These are phyloP conservation scores for Fraxinus excelsior DNA, from an alignment of 257 asterid genomes.

Conservation along the genomic window DNA sequence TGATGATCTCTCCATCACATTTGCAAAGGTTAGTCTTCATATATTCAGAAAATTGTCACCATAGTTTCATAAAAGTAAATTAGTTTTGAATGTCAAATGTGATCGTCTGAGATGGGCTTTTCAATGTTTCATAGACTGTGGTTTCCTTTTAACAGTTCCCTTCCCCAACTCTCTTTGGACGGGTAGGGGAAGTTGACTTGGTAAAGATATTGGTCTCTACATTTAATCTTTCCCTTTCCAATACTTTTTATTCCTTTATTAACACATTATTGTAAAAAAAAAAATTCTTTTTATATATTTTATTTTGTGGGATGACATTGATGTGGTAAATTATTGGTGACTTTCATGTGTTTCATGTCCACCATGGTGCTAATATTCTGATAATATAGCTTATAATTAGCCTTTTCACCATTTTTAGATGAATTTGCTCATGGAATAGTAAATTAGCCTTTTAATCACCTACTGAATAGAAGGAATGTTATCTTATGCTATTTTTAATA, in stretches of 20 bases:
- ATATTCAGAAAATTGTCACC: background rate
- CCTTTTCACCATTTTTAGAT: conserved; percentile 7
- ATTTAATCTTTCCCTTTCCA: no score
- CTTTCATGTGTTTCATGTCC: conserved; percentile 3
- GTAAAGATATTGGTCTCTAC: background rate
- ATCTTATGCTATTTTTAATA: conserved; percentile 9
- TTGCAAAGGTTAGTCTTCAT: background rate
- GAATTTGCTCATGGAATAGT: conserved; percentile 1
- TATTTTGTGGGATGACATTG: background rate
- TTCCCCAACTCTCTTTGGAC: background rate
- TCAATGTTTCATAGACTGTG: background rate
- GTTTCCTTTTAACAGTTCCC: background rate
- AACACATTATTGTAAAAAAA: background rate
- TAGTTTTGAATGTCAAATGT: conserved; percentile 2
- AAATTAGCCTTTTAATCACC: conserved; percentile 8
- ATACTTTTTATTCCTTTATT: background rate
- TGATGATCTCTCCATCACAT: background rate
- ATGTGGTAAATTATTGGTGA: background rate
- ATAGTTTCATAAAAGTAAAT: background rate
- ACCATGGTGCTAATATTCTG: background rate
- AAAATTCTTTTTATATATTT: conserved; percentile 1
- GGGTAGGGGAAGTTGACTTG: background rate
- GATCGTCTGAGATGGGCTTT: background rate
- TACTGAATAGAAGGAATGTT: background rate
- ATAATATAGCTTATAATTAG: background rate